Evolutionary conservation across 177 flowering plant genomes (phyloP).

Genomic region (Vitis hybrid): DNA sequence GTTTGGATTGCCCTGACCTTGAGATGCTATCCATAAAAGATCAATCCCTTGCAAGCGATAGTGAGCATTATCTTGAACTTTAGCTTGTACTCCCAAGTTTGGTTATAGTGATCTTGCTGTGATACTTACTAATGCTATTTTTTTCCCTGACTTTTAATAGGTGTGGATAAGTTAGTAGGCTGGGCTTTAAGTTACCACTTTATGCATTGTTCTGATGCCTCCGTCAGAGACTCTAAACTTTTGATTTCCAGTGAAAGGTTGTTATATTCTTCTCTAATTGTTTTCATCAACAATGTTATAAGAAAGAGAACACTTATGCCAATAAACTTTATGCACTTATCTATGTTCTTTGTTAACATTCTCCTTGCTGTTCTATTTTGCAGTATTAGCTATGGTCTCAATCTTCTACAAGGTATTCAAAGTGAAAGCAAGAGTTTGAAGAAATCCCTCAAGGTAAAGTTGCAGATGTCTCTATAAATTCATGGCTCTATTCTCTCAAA

Average conservation of each 20-base stretch:
- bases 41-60: slow-evolving; percentile 76
- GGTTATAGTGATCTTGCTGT: not conserved
- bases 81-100: not conserved
- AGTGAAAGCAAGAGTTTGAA: slow-evolving; percentile 71
- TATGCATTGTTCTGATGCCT: slow-evolving; percentile 54
- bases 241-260: slow-evolving; percentile 76
- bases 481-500: too few relatives aligned
- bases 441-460: slow-evolving; percentile 80
- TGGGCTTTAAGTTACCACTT: slow-evolving; percentile 88
- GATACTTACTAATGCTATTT: not conserved
- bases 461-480: not conserved
- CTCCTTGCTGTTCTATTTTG: slow-evolving; percentile 15
- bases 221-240: slow-evolving; percentile 57
- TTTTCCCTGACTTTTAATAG: slow-evolving; percentile 28
- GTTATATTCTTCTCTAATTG: not conserved
- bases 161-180: slow-evolving; percentile 77
- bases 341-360: not conserved
- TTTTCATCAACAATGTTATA: too few relatives aligned
- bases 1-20: slow-evolving; percentile 73
- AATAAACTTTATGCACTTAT: not conserved
- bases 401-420: slow-evolving; percentile 66
- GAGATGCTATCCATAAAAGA: slow-evolving; percentile 71
- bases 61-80: slow-evolving; percentile 39
- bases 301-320: not conserved
- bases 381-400: slow-evolving; percentile 76